Base-by-base conservation (phyloP, 306 rosid species). In the Acacia acuminata region DNA sequence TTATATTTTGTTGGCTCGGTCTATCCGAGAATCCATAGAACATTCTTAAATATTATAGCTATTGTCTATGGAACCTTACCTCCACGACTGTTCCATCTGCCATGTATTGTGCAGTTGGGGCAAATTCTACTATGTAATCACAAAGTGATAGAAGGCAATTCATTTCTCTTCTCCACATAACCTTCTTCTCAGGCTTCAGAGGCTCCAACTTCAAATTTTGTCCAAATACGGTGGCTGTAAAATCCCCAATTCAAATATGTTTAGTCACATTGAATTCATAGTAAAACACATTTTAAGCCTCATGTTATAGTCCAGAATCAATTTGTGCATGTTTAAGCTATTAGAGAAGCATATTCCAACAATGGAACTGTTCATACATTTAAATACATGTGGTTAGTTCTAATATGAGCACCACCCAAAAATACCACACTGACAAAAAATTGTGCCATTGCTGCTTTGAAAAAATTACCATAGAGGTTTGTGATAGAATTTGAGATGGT, bases 141-240 rank as follows among this genome's bases (percentile, higher is more conserved):
- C 99, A 96, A 8, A 94, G 97, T 36, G 98, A 96, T 63, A 96
- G 67, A 69, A 96, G 93, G 75, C 97, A 94, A 71, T 85, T 84
- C 99, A 96, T 94, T 84, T 96, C 99, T 86, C 98, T 94, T 87
- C 84, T 96, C 99, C 99, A 96, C 94, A 92, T 84, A 36, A 91
- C 93, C 83, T 93, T 96, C 90, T 96, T 96, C 85, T 94, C 98
- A 2, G 90, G 80, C 48, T 88, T 89, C 86, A 94, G 58, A 8
- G 99, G 99, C 88, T 91, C 99, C 82, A 96, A 69, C 88, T 92
- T 94, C 80, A 92, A 85, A 82, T 84, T 94, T 77, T 91, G 98
- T 22, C 99, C 98, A 77, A 96, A 96, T 66, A 92, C 88, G n/a
- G 98, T 94, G 32, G 99, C 99, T 96, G 86, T 68, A 82, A 20